Percentiles rank a stretch among this genome's conserved stretches.
phyloP scores from a whole-genome alignment of 2,329 filamentous ascomycete species.

The Lecanosticta acicola region DNA sequence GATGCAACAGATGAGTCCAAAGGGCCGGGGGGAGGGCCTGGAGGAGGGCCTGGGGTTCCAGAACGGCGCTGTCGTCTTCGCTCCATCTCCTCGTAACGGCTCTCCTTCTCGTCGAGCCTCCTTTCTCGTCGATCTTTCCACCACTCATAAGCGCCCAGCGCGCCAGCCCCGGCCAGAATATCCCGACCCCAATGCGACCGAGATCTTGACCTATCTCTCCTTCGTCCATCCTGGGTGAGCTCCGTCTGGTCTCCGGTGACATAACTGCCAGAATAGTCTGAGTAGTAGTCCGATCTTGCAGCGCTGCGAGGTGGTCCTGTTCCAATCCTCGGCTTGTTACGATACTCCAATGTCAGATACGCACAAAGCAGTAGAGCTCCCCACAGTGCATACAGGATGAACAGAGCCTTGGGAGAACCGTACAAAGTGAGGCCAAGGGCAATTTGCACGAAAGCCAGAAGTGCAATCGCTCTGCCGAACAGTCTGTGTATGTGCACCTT shows the following conservation, averaged over 20 bases:
- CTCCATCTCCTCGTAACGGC: conserved; percentile 8
- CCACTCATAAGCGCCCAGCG: conserved; percentile 54
- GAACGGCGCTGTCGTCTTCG: conserved; percentile 7
- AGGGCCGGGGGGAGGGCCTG: conserved; percentile 1
- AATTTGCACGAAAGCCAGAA: conserved; percentile 81
- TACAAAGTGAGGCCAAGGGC: conserved; percentile 87
- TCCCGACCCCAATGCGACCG: conserved; percentile 39
- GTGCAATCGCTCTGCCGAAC: conserved; percentile 69
- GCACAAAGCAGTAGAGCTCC: conserved; percentile 64
- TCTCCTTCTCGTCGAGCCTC: conserved; percentile 22
- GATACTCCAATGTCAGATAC: conserved; percentile 71
- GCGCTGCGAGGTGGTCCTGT: conserved; percentile 13
- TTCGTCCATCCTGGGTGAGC: conserved; percentile 45
- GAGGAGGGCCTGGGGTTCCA: conserved; percentile 14
- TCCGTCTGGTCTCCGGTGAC: conserved; percentile 49
- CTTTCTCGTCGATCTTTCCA: conserved; percentile 42
- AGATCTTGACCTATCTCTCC: conserved; percentile 18
- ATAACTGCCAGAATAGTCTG: conserved; percentile 26
- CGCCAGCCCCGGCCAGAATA: conserved; percentile 50
- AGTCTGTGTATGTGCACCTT: conserved; percentile 69
- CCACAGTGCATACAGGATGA: conserved; percentile 79
- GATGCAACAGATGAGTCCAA: not conserved
- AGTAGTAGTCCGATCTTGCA: conserved; percentile 24
- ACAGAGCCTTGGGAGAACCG: conserved; percentile 77
- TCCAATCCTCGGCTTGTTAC: conserved; percentile 41